Evolutionary conservation across 148 eudicot genomes (phyloP).

Genomic region (Gaultheria prostrata): DNA sequence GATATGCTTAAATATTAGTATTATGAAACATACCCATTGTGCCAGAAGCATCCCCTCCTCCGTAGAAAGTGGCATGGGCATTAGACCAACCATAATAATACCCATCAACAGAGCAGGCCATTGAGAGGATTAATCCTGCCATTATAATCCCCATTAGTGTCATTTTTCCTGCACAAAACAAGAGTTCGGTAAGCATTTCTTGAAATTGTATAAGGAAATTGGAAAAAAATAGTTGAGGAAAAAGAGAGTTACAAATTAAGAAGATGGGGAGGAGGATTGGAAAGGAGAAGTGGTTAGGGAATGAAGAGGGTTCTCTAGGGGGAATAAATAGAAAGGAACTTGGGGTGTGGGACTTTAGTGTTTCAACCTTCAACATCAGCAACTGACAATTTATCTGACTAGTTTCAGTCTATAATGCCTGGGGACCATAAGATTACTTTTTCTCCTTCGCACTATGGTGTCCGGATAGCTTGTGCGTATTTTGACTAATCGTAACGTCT

Average conservation of each 20-base stretch:
- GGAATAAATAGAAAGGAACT: slow-evolving; percentile 15
- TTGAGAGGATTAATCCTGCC: slow-evolving; percentile 22
- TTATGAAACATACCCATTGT: slow-evolving; percentile 44
- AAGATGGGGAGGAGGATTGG: slow-evolving; percentile 4
- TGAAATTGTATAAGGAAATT: background rate
- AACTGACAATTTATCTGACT: slow-evolving; percentile 7
- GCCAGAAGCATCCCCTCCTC: slow-evolving; percentile 63
- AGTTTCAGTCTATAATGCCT: background rate
- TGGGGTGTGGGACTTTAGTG: background rate
- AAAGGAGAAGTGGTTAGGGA: slow-evolving; percentile 30
- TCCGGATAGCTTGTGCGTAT: no score
- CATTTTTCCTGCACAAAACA: slow-evolving; percentile 27
- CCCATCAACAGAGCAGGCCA: slow-evolving; percentile 29
- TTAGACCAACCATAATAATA: slow-evolving; percentile 44
- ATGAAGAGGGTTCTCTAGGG: slow-evolving; percentile 7
- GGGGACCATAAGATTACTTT: slow-evolving; percentile 12
- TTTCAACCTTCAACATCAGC: slow-evolving; percentile 14
- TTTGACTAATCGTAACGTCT: no score
- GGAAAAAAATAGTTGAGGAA: background rate
- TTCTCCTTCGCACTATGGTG: no score
- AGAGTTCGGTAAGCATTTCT: background rate
- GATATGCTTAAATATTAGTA: background rate
- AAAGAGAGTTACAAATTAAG: slow-evolving; percentile 12
- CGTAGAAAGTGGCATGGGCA: slow-evolving; percentile 63
- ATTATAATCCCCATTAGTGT: slow-evolving; percentile 18